Evolutionary conservation across 2,329 filamentous ascomycete species (phyloP).

Genomic region (Claviceps pusilla): DNA sequence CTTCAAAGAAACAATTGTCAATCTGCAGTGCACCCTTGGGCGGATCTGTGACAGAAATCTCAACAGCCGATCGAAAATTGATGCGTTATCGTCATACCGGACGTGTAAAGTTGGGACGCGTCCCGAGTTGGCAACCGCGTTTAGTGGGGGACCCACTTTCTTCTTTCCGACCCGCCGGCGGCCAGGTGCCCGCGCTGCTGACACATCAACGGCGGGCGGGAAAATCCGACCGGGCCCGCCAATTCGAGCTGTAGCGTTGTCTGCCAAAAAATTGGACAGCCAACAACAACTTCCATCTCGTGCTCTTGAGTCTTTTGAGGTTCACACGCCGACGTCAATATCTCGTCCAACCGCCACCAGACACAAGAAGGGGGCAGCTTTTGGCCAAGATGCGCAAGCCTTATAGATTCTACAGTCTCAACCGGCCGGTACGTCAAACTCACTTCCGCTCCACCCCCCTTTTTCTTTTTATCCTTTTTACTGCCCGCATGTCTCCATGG

Average conservation of each 20-base stretch:
- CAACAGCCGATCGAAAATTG: not conserved
- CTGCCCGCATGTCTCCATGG: not conserved
- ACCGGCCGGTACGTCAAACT: conserved; percentile 41
- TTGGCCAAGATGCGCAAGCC: conserved; percentile 37
- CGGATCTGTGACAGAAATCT: not conserved
- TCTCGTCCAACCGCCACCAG: conserved; percentile 1
- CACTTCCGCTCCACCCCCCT: not conserved
- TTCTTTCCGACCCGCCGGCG: not conserved
- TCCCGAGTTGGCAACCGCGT: conserved; percentile 11
- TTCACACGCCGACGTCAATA: conserved; percentile 1
- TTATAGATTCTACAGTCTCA: conserved; percentile 50
- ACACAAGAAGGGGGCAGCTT: conserved; percentile 12
- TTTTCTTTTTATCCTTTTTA: not conserved
- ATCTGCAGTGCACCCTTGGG: not conserved
- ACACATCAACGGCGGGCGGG: conserved; percentile 7
- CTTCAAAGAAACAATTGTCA: not conserved
- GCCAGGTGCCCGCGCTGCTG: not conserved
- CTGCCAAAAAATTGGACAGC: conserved; percentile 18
- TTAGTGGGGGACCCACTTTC: conserved; percentile 12
- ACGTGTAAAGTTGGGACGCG: conserved; percentile 3
- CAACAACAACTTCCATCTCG: not conserved
- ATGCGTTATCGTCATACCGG: not conserved
- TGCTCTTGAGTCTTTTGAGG: conserved; percentile 1
- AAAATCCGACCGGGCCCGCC: conserved; percentile 15
- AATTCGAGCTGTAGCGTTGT: conserved; percentile 5